A percentile compares a stretch with the other conserved stretches of the same genome.
These are phyloP conservation scores for Phaeoacremonium minimum DNA, from an alignment of 2,329 filamentous ascomycete species.

Conservation along the genomic window DNA sequence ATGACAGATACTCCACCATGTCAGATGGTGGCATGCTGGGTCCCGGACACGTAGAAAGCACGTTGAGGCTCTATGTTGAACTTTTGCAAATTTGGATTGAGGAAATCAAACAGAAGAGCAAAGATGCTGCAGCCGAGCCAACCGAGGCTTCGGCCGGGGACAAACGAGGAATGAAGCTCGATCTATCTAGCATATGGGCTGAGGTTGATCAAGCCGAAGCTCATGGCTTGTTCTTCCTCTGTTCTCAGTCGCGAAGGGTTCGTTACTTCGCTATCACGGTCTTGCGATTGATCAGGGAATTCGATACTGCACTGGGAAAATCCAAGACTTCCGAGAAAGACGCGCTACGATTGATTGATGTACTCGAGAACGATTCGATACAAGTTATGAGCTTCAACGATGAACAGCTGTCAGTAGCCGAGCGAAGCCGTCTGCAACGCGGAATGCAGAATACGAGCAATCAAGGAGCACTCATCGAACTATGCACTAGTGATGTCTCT, in stretches of 20 bases:
- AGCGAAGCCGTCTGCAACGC: conserved; percentile 85
- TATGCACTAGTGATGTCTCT: conserved; percentile 91
- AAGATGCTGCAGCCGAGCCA: conserved; percentile 63
- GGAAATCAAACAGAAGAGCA: conserved; percentile 83
- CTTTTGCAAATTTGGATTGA: conserved; percentile 96
- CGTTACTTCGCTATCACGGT: conserved; percentile 90
- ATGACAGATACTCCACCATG: conserved; percentile 95
- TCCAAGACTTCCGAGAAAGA: conserved; percentile 53
- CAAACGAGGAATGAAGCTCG: conserved; percentile 71
- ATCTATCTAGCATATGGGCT: conserved; percentile 82
- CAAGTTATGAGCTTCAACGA: conserved; percentile 90
- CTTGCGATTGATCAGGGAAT: conserved; percentile 85
- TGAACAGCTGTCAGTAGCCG: conserved; percentile 84
- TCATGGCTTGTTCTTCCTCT: conserved; percentile 94
- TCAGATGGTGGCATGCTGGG: conserved; percentile 96
- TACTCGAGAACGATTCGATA: conserved; percentile 84
- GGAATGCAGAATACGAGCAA: conserved; percentile 81
- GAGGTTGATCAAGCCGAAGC: conserved; percentile 97
- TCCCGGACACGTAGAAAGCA: conserved; percentile 90
- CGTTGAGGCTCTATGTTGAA: conserved; percentile 87
- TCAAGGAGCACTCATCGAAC: conserved; percentile 82
- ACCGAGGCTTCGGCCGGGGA: conserved; percentile 60
- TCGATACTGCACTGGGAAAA: conserved; percentile 83
- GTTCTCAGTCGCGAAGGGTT: conserved; percentile 88
- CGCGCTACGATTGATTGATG: conserved; percentile 75